Conservation (phyloP, 169 alveolate species). For the Besnoitia besnoiti region DNA sequence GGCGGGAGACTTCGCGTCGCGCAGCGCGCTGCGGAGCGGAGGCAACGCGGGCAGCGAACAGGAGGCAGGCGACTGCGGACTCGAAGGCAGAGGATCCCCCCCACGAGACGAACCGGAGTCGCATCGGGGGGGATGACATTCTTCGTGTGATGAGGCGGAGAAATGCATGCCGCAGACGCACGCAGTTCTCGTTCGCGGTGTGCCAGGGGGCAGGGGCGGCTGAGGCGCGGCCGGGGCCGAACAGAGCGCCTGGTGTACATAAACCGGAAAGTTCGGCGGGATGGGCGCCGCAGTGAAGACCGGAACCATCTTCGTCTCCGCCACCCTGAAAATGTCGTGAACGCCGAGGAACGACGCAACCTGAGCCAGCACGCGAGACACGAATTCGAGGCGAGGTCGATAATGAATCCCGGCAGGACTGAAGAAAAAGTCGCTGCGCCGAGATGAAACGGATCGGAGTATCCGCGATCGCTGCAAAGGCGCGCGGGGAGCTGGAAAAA, state of each 20-base stretch:
- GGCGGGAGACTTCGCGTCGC: background rate
- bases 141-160: background rate
- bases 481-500: too few relatives aligned
- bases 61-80: background rate
- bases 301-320: background rate
- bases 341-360: background rate
- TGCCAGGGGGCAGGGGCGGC: background rate
- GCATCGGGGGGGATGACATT: background rate
- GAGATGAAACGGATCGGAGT: too few relatives aligned
- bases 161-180: background rate
- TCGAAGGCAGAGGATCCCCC: background rate
- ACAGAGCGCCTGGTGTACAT: slow-evolving; percentile 8
- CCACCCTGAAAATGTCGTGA: background rate
- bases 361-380: too few relatives aligned
- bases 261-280: background rate
- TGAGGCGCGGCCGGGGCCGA: background rate
- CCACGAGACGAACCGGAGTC: background rate
- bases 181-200: background rate
- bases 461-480: too few relatives aligned
- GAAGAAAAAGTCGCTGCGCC: too few relatives aligned
- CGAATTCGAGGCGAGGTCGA: too few relatives aligned
- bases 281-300: background rate
- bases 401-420: too few relatives aligned
- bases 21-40: background rate
- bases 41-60: background rate